Evolutionary conservation across 192 early-diverging fungal species (phyloP), one percentile per base, ranked within the genome.

Genomic region (Obelidium mucronatum): DNA sequence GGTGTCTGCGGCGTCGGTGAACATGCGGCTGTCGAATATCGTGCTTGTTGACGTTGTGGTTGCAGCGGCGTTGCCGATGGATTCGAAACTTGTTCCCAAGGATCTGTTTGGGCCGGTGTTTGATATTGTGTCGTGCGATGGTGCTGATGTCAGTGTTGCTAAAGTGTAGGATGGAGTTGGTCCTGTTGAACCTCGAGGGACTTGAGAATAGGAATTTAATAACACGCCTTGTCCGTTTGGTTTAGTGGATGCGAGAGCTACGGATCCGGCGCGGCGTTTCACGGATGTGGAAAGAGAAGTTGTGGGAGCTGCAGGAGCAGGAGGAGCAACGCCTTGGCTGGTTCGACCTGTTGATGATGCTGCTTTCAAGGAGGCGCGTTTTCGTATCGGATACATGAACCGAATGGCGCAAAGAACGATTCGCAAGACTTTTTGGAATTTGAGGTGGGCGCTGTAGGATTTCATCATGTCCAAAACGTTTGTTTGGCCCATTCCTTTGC

Each of bases 391-490:
- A 6, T 60, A 39, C 59, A 78, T 67, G 52, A 82, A 78, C 2
- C 83, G 73, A 11, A 85, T 24, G 40, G 59, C 35, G 2, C 78
- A 78, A 28, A 58, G 55, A 17, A 83, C 76, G 22, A 71, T 62
- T 4, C 55, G 79, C 28, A 77, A 53, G 60, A 67, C 73, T 40
- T 62, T 67, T 34, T 79, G 75, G 1, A 85, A 55, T 2, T 78
- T 76, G 30, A 74, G 58, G 73, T 86, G 83, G 2, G 77, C 67
- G 39, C 82, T 85, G 74, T 84, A 86, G 39, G 77, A 77, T 34
- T 61, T 24, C 85, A 86, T 86, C 24, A 86, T 60, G 40, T 86
- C 85, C 22, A 86, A 69, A 4, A 86, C 85, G 60, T 80, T 69
- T 40, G 36, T 37, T 72, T 61, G 67, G 59, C 68, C 65, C 36